These are phyloP conservation scores for Clitopilus passeckerianus DNA, from an alignment of 768 basidiomycete genomes.

Conservation along the genomic window DNA sequence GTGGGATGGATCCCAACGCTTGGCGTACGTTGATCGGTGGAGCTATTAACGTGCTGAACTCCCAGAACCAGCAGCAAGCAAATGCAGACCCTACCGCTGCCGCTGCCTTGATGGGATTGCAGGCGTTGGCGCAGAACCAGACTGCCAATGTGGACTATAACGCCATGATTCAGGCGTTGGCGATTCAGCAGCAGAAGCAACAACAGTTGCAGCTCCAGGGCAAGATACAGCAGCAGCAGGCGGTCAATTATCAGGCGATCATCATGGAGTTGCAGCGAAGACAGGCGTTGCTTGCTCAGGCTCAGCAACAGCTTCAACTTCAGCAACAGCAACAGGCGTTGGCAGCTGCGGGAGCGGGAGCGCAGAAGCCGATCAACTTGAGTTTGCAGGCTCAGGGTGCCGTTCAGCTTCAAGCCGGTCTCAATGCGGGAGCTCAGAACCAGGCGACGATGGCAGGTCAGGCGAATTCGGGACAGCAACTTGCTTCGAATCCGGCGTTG, in stretches of 20 bases:
- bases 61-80: not conserved
- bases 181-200: slow-evolving; percentile 21
- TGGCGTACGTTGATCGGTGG: not conserved
- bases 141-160: slow-evolving; percentile 26
- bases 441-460: not conserved
- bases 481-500: not conserved
- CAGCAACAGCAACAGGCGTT: slow-evolving; percentile 3
- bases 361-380: slow-evolving; percentile 2
- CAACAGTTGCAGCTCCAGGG: slow-evolving; percentile 5
- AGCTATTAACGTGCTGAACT: not conserved
- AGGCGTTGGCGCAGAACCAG: slow-evolving; percentile 23
- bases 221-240: slow-evolving; percentile 11
- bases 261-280: slow-evolving; percentile 14
- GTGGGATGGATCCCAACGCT: not conserved
- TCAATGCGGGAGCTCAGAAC: not conserved
- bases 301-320: slow-evolving; percentile 8
- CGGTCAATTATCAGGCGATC: slow-evolving; percentile 14
- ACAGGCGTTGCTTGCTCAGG: slow-evolving; percentile 9
- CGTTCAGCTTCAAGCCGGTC: not conserved
- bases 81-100: not conserved
- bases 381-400: slow-evolving; percentile 3
- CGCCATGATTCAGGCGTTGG: slow-evolving; percentile 23
- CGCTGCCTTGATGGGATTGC: slow-evolving; percentile 9
- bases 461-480: not conserved
- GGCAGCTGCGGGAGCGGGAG: not conserved